A percentile compares a stretch with the other conserved stretches of the same genome.
Evolutionary conservation across 176 grass and related monocot genomes (phyloP).

Genomic region (Pontederia paniculata): DNA sequence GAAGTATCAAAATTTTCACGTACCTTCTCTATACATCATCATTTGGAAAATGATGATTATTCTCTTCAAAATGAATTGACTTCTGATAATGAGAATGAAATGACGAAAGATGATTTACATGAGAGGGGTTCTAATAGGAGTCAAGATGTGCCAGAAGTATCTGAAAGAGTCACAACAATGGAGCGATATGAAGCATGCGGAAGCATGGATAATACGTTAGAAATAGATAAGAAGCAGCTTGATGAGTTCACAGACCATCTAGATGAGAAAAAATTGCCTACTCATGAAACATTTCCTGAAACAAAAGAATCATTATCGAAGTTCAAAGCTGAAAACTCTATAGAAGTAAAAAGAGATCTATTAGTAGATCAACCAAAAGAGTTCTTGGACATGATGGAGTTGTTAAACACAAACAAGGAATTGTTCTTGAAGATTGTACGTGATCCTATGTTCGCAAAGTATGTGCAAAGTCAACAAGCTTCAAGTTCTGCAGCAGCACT

Average conservation of each 20-base stretch:
- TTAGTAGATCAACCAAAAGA: constrained; percentile 41
- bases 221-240: constrained; percentile 6
- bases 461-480: constrained; percentile 31
- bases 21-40: constrained; percentile 44
- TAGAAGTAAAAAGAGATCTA: constrained; percentile 7
- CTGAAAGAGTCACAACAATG: neutral
- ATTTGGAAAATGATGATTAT: constrained; percentile 43
- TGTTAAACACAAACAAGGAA: constrained; percentile 47
- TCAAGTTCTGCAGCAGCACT: constrained; percentile 13
- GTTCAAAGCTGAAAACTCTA: constrained; percentile 9
- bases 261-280: neutral
- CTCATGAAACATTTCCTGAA: neutral
- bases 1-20: constrained; percentile 27
- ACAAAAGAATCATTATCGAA: constrained; percentile 17
- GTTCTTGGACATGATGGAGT: constrained; percentile 46
- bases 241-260: constrained; percentile 15
- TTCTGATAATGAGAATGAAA: neutral
- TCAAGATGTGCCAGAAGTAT: constrained; percentile 3
- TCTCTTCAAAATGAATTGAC: constrained; percentile 26
- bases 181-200: constrained; percentile 10
- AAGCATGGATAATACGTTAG: constrained; percentile 8
- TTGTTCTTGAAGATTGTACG: constrained; percentile 60
- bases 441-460: constrained; percentile 36
- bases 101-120: neutral
- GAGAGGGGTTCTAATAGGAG: neutral